Percentiles rank a stretch among this genome's conserved stretches.
These are phyloP conservation scores for Fusarium cyanostomum DNA, from an alignment of 2,329 filamentous ascomycete species.

Conservation along the genomic window DNA sequence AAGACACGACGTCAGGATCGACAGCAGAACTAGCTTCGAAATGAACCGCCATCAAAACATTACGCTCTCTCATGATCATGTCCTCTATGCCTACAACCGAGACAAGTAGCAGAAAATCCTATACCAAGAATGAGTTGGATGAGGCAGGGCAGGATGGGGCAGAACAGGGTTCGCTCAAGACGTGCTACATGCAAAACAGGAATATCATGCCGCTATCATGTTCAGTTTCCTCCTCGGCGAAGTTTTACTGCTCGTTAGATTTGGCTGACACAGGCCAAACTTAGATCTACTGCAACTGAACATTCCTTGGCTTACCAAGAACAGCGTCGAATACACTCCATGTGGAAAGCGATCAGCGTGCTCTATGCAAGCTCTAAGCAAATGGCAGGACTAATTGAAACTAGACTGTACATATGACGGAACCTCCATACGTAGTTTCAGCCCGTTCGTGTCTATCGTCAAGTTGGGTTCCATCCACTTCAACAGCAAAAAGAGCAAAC, in stretches of 20 bases:
- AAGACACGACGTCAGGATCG: conserved; percentile 24
- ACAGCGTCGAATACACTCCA: background rate
- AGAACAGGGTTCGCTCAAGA: conserved; percentile 2
- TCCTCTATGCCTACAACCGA: conserved; percentile 8
- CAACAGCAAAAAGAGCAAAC: background rate
- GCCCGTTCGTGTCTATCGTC: no score
- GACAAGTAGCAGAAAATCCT: conserved; percentile 9
- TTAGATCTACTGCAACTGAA: conserved; percentile 18
- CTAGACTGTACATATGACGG: background rate
- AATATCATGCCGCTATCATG: conserved; percentile 5
- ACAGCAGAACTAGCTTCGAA: conserved; percentile 10
- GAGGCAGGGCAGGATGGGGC: background rate
- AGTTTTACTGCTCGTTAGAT: conserved; percentile 13
- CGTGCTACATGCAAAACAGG: conserved; percentile 7
- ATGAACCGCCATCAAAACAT: conserved; percentile 1
- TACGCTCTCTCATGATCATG: conserved; percentile 5
- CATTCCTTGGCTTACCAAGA: conserved; percentile 29
- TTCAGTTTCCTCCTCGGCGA: conserved; percentile 4
- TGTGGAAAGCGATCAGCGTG: conserved; percentile 9
- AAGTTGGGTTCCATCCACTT: no score
- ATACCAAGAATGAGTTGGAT: conserved; percentile 12
- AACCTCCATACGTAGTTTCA: no score
- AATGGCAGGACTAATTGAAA: background rate
- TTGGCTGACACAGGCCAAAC: conserved; percentile 22
- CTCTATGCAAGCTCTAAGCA: background rate